Evolutionary conservation across 2,329 filamentous ascomycete species (phyloP).

Genomic region (Rugonectria rugulosa): DNA sequence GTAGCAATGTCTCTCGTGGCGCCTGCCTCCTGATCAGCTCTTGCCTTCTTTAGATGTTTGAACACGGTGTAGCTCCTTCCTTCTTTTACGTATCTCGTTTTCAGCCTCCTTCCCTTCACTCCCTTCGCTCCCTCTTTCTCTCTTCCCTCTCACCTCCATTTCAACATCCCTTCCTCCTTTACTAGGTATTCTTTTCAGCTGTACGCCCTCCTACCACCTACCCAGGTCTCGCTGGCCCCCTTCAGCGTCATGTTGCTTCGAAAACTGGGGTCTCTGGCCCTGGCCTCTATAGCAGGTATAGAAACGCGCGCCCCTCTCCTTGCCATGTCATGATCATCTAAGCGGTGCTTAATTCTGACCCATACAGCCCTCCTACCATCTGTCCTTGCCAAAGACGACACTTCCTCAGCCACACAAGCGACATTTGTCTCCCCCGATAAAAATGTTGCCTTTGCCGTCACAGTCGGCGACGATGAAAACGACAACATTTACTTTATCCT

Average conservation of each 20-base stretch:
- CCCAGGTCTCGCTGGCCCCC: too few relatives aligned
- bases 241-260: constrained; percentile 39
- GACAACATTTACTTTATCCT: constrained; percentile 64
- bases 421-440: constrained; percentile 54
- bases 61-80: too few relatives aligned
- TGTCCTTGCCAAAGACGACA: constrained; percentile 33
- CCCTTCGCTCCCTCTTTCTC: too few relatives aligned
- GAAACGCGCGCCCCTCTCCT: neutral
- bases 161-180: too few relatives aligned
- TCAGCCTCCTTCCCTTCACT: too few relatives aligned
- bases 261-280: constrained; percentile 40
- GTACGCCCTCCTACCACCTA: too few relatives aligned
- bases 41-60: too few relatives aligned
- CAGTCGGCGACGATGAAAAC: constrained; percentile 54
- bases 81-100: too few relatives aligned
- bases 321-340: neutral
- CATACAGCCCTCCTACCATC: constrained; percentile 34
- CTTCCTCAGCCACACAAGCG: constrained; percentile 45
- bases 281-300: constrained; percentile 40
- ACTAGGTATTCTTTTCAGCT: too few relatives aligned
- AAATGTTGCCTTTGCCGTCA: constrained; percentile 57
- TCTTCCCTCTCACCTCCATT: too few relatives aligned
- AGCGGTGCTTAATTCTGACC: neutral
- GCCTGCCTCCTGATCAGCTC: too few relatives aligned
- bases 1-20: too few relatives aligned